These are phyloP conservation scores for Lasiodiplodia hormozganensis DNA, from an alignment of 2,329 filamentous ascomycete genomes.

Conservation along the genomic window DNA sequence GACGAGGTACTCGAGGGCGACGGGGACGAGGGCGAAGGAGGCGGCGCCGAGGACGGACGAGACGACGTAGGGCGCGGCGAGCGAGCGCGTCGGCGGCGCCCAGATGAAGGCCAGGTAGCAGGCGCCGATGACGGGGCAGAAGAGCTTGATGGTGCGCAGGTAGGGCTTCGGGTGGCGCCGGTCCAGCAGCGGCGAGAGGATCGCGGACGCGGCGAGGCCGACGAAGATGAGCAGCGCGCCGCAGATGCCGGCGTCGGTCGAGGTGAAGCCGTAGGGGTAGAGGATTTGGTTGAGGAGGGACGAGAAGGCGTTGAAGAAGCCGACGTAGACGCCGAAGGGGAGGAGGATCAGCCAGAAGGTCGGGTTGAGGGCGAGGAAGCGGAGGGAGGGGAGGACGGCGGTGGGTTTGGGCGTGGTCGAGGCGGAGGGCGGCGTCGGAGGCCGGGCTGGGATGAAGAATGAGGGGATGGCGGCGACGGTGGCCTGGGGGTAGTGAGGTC, in stretches of 20 bases:
- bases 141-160: constrained; percentile 72
- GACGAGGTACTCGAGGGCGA: constrained; percentile 84
- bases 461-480: constrained; percentile 74
- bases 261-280: constrained; percentile 80
- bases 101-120: constrained; percentile 81
- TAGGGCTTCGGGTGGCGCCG: constrained; percentile 74
- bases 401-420: constrained; percentile 64
- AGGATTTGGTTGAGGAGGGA: constrained; percentile 91
- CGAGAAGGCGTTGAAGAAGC: constrained; percentile 91
- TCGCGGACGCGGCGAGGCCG: constrained; percentile 77
- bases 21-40: constrained; percentile 80
- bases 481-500: constrained; percentile 50
- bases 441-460: constrained; percentile 74
- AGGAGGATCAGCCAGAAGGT: constrained; percentile 83
- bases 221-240: constrained; percentile 90
- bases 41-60: constrained; percentile 79
- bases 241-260: constrained; percentile 86
- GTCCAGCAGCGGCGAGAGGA: constrained; percentile 83
- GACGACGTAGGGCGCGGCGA: constrained; percentile 76
- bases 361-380: constrained; percentile 57
- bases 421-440: constrained; percentile 75
- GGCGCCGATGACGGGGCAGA: constrained; percentile 76
- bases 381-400: constrained; percentile 62
- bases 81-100: constrained; percentile 69
- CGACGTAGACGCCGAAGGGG: constrained; percentile 85